Conservation (phyloP, 2,329 filamentous ascomycete species). For the Fusarium sp. region DNA sequence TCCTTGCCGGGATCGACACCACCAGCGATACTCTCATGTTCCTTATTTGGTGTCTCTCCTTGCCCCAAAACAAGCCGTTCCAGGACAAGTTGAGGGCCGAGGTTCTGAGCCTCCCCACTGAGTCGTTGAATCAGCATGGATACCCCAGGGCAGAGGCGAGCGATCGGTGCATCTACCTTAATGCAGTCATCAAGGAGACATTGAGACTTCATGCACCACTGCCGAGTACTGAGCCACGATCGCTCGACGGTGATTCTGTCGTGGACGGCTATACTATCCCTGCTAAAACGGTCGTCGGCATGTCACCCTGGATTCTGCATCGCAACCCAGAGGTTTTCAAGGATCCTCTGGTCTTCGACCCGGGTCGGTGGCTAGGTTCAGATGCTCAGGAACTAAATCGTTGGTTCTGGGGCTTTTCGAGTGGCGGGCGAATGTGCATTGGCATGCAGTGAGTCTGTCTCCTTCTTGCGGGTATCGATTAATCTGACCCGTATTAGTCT, state of each 20-base stretch:
- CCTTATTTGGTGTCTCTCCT: conserved; percentile 65
- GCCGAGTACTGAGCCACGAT: conserved; percentile 66
- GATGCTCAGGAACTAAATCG: conserved; percentile 37
- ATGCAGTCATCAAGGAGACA: conserved; percentile 67
- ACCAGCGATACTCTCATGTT: conserved; percentile 69
- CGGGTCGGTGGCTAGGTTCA: conserved; percentile 47
- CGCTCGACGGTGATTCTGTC: conserved; percentile 31
- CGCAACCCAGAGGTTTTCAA: conserved; percentile 45
- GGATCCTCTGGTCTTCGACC: conserved; percentile 46
- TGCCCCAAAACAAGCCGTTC: conserved; percentile 57
- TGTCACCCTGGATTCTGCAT: conserved; percentile 48
- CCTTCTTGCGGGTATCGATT: too few species aligned
- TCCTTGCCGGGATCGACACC: conserved; percentile 68
- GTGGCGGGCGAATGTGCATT: conserved; percentile 45
- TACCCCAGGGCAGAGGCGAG: conserved; percentile 54
- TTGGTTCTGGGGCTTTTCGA: conserved; percentile 48
- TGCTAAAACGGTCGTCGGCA: conserved; percentile 45
- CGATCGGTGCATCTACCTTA: conserved; percentile 60
- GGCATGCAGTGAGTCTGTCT: conserved; percentile 44
- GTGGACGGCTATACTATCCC: conserved; percentile 48
- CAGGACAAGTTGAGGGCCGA: conserved; percentile 64
- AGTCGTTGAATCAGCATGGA: conserved; percentile 36
- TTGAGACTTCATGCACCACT: conserved; percentile 66
- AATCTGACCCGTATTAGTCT: conserved; percentile 12
- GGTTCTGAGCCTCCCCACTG: conserved; percentile 50